These are phyloP conservation scores for Argentina anserina DNA, from an alignment of 306 rosid species.

Conservation along the genomic window DNA sequence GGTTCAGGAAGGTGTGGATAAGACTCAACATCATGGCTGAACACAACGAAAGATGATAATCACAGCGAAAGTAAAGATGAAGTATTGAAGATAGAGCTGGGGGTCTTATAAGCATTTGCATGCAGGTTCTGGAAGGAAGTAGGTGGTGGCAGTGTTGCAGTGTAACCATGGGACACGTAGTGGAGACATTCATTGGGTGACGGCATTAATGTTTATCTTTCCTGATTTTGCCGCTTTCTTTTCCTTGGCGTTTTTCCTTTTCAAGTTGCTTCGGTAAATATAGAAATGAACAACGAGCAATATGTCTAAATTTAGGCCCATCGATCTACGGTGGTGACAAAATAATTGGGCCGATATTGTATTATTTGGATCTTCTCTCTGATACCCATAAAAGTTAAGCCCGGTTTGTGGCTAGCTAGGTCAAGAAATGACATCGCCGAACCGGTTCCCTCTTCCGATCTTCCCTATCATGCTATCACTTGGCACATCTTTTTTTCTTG, in stretches of 20 bases:
- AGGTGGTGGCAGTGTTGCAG: slow-evolving; percentile 35
- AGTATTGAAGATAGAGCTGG: background rate
- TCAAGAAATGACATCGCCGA: too few species aligned
- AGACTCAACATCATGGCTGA: slow-evolving; percentile 32
- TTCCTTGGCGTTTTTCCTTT: background rate
- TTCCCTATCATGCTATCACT: too few species aligned
- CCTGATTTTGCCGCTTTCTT: background rate
- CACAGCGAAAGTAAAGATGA: background rate
- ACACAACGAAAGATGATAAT: background rate
- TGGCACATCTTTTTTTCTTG: too few species aligned
- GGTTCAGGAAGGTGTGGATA: slow-evolving; percentile 44
- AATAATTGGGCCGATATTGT: too few species aligned
- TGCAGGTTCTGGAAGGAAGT: slow-evolving; percentile 7
- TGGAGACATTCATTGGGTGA: background rate
- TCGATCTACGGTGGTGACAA: too few species aligned
- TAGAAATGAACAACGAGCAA: too few species aligned
- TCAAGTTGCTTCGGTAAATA: too few species aligned
- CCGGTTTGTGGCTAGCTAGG: too few species aligned
- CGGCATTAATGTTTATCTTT: background rate
- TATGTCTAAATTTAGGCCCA: too few species aligned
- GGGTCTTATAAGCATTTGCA: background rate
- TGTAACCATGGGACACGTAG: slow-evolving; percentile 36
- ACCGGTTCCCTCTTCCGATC: too few species aligned
- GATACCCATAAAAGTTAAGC: too few species aligned
- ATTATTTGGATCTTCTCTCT: too few species aligned